These are phyloP conservation scores for Ramalina intermedia DNA, from an alignment of 495 filamentous ascomycete genomes.

Conservation along the genomic window DNA sequence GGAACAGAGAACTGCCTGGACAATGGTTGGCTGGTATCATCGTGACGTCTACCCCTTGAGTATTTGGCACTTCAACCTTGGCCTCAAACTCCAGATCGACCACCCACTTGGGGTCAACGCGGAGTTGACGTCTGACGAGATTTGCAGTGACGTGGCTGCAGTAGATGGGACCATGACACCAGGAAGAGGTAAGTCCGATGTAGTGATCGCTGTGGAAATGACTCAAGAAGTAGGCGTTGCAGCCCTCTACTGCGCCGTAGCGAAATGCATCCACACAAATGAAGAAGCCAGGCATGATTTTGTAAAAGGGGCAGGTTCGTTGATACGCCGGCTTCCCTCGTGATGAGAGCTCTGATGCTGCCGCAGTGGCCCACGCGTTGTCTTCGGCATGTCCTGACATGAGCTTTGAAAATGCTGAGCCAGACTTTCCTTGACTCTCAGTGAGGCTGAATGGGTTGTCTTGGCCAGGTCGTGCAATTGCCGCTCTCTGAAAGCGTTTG, in stretches of 20 bases:
- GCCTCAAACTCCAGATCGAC: conserved; percentile 77
- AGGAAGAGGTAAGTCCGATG: conserved; percentile 71
- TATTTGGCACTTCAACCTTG: conserved; percentile 62
- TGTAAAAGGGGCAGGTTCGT: conserved; percentile 94
- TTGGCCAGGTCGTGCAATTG: conserved; percentile 62
- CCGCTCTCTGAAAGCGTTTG: conserved; percentile 48
- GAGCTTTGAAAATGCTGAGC: conserved; percentile 76
- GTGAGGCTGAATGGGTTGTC: conserved; percentile 52
- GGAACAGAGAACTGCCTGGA: conserved; percentile 81
- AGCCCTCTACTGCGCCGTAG: conserved; percentile 84
- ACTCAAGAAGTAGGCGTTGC: conserved; percentile 89
- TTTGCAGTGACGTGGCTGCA: conserved; percentile 87
- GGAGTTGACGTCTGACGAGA: conserved; percentile 71
- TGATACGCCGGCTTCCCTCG: conserved; percentile 82
- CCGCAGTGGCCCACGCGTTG: conserved; percentile 74
- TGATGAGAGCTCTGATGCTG: conserved; percentile 60
- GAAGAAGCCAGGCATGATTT: conserved; percentile 80
- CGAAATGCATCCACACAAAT: conserved; percentile 95
- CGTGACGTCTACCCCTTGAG: conserved; percentile 68
- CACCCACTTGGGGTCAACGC: conserved; percentile 75
- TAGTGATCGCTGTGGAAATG: conserved; percentile 99
- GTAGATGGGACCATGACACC: conserved; percentile 91
- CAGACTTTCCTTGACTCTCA: conserved; percentile 14
- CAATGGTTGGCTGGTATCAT: conserved; percentile 98
- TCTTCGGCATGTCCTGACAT: conserved; percentile 89